Evolutionary conservation across 2,329 filamentous ascomycete species (phyloP), one percentile per base, ranked within the genome.

Genomic region (Claviceps paspali): DNA sequence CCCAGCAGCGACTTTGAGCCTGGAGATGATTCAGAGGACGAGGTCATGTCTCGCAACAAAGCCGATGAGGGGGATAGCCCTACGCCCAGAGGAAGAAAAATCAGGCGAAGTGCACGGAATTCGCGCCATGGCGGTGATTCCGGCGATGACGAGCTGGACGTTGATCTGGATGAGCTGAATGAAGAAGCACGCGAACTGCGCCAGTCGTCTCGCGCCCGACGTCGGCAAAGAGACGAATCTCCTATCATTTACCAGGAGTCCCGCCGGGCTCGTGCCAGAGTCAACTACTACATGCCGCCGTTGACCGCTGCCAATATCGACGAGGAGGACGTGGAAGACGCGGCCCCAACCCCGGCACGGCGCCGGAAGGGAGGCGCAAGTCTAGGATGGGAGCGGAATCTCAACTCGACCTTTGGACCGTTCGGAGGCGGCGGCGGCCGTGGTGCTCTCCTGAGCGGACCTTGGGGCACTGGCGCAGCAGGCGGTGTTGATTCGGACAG

Each of bases 401-500:
- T 96, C 23, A 88, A 93, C 59, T 86, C 85, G 17, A 93, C 86
- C 1, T 84, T 80, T 52, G 91, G 91, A 7, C 91, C 91, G 2
- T 96, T 98, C 57, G 91, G 86, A 41, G 86, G 91, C 29, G 82
- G 82, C 32, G 76, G 79, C 30, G 83, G 83, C 26, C 70, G 70
- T 29, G 70, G 77, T 23, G 74, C 84, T 12, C 66, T 91, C 10
- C 70, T 88, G 38, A 76, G 68, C 42, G 84, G 83, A 1, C 79
- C 82, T 5, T 82, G 79, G 65, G 81, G 79, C 39, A 75, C 75
- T 30, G 80, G 73, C 10, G 82, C 82, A 17, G 74, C 75, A 42
- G 86, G 79, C 21, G 83, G 81, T 37, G 82, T 78, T 7, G 91
- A 96, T 50, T 94, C 88, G 5, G 91, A 98, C 54, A 95, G 86